Base-by-base conservation (phyloP, 768 basidiomycete genomes). In the Postia placenta region DNA sequence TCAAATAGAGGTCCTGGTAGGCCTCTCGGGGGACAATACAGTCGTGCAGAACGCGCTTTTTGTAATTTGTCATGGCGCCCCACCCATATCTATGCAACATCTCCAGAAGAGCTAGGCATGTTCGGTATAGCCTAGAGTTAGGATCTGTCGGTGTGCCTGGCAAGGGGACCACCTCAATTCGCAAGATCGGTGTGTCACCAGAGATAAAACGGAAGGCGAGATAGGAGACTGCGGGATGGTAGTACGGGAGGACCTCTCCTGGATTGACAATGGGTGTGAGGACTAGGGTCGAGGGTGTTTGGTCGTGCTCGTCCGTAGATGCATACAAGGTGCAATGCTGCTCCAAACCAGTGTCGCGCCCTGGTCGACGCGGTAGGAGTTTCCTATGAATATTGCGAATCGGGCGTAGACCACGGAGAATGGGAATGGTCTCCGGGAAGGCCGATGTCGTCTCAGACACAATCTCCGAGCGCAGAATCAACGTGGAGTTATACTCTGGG, bases 401-500 rank as follows among this genome's bases (percentile, higher is more conserved):
- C 5, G 74, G 65, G 1, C 52, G 58, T 23, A 72, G 60, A 0
- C 67, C 74, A 2, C 68, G 58, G 20, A 84, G 53, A 1, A 27
- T 33, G 0, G 77, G 76, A 5, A 74, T 50, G 0, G 53, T 28
- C 1, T 49, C 64, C 6, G 60, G 51, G 23, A 65, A 59, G n/a
- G 44, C 53, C 5, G 45, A 26, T 11, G 45, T 48, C 3, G 54
- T 49, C 15, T 58, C 57, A 3, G 52, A 43, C 1, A 87, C 42
- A 2, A 76, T 77, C 33, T 95, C 89, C 0, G 92, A 87, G 1
- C 94, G 80, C 15, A 97, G 70, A 49, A 97, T 95, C 23, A 95
- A 76, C 0, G 89, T 87, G 0, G 91, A 92, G 61, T 94, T 95
- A 63, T 91, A 90, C 60, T 97, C 94, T 5, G 94, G 94, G 60